Percentiles rank a stretch among this genome's conserved stretches.
Conservation (phyloP, 768 basidiomycete genomes). For the Tricholoma sp. region DNA sequence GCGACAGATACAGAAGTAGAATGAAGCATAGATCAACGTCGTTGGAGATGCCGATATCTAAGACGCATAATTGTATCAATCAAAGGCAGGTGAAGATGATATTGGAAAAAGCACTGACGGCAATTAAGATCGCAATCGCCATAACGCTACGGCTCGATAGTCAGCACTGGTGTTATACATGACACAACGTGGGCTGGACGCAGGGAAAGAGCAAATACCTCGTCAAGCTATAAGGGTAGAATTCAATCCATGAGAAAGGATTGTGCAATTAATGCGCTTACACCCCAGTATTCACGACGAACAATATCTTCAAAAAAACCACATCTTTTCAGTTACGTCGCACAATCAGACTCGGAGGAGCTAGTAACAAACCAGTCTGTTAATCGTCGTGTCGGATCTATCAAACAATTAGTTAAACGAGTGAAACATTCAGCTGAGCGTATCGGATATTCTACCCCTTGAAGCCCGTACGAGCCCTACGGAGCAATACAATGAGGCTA, state of each 20-base stretch:
- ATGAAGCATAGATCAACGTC: slow-evolving; percentile 26
- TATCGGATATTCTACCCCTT: slow-evolving; percentile 25
- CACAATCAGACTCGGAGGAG: neutral
- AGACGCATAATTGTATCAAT: neutral
- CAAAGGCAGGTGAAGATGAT: neutral
- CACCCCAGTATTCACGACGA: slow-evolving; percentile 18
- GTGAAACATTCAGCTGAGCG: neutral
- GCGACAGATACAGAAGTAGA: slow-evolving; percentile 30
- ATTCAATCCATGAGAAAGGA: neutral
- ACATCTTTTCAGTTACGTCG: neutral
- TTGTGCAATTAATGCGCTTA: neutral
- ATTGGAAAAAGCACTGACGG: slow-evolving; percentile 3
- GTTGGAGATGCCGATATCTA: slow-evolving; percentile 24
- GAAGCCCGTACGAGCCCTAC: slow-evolving; percentile 47
- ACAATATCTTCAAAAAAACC: slow-evolving; percentile 13
- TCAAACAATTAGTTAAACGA: neutral
- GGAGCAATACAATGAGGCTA: slow-evolving; percentile 42
- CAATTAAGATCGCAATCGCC: slow-evolving; percentile 6
- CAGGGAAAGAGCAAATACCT: neutral
- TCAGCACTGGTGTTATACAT: too few species aligned
- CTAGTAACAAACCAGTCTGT: slow-evolving; percentile 1
- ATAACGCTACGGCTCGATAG: too few species aligned
- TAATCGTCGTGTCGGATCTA: slow-evolving; percentile 20
- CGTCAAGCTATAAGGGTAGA: neutral
- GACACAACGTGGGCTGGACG: neutral